Evolutionary conservation across 2,329 filamentous ascomycete species (phyloP).

Genomic region (Scedosporium dehoogii): DNA sequence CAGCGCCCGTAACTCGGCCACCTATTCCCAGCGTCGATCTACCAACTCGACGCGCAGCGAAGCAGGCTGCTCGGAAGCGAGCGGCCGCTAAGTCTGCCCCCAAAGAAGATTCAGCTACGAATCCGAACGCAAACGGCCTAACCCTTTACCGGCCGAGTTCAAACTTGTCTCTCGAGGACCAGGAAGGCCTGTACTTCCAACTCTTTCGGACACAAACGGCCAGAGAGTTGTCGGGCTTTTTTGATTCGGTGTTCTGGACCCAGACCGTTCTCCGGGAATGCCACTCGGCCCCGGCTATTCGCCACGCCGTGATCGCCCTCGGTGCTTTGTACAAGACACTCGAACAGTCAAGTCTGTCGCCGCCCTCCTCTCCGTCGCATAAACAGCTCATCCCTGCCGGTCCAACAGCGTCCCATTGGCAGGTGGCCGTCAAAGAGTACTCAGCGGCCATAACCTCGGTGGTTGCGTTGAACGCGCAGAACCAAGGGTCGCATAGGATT

Average conservation of each 20-base stretch:
- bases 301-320: constrained; percentile 55
- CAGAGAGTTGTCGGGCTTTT: constrained; percentile 55
- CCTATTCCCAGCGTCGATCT: not conserved
- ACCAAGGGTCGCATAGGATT: constrained; percentile 37
- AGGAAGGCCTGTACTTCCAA: constrained; percentile 51
- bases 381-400: constrained; percentile 22
- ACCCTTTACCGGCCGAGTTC: constrained; percentile 13
- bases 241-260: constrained; percentile 57
- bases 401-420: constrained; percentile 40
- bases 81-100: constrained; percentile 2
- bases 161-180: constrained; percentile 35
- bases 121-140: not conserved
- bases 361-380: constrained; percentile 33
- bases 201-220: constrained; percentile 53
- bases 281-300: constrained; percentile 49
- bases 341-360: constrained; percentile 44
- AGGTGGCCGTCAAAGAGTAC: constrained; percentile 51
- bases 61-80: constrained; percentile 11
- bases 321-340: constrained; percentile 59
- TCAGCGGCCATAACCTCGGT: constrained; percentile 44
- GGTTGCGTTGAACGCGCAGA: constrained; percentile 30
- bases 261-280: constrained; percentile 53
- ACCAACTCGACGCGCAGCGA: constrained; percentile 18
- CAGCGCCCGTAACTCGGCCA: constrained; percentile 1
- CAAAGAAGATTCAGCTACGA: constrained; percentile 6